These are phyloP conservation scores for Aphanomyces invadans DNA, from an alignment of 352 stramenopile genomes.

Conservation along the genomic window DNA sequence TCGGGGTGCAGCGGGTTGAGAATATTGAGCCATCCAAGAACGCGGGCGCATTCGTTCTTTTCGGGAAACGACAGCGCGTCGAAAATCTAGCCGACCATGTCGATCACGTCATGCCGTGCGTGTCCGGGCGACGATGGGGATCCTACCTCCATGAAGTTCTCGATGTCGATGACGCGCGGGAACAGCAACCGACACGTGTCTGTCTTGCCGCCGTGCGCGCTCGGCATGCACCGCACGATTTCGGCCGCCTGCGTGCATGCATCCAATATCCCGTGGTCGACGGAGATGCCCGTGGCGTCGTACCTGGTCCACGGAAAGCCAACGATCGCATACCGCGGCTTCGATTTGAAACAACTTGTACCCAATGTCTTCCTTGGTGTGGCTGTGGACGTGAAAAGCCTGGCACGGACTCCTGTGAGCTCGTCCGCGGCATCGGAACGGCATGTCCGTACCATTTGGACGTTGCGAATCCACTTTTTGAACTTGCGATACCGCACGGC, in stretches of 20 bases:
- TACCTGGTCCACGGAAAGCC: slow-evolving; percentile 38
- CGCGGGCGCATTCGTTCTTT: slow-evolving; percentile 38
- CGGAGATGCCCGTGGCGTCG: too few relatives aligned
- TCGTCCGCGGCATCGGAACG: neutral
- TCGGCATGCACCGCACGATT: slow-evolving; percentile 70
- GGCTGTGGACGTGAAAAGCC: slow-evolving; percentile 14
- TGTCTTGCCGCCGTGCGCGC: slow-evolving; percentile 40
- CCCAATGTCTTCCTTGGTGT: slow-evolving; percentile 47
- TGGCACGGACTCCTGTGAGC: too few relatives aligned
- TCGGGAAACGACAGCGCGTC: slow-evolving; percentile 42
- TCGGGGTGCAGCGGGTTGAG: slow-evolving; percentile 66
- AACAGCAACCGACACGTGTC: slow-evolving; percentile 72
- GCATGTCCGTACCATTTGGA: neutral
- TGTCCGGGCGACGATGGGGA: too few relatives aligned
- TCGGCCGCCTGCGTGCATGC: slow-evolving; percentile 39
- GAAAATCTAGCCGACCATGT: slow-evolving; percentile 42
- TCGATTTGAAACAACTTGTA: slow-evolving; percentile 80
- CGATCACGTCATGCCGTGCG: too few relatives aligned
- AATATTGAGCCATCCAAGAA: slow-evolving; percentile 74
- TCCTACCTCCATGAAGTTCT: slow-evolving; percentile 37
- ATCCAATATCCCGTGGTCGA: neutral
- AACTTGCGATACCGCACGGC: slow-evolving; percentile 14
- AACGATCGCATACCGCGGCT: slow-evolving; percentile 63
- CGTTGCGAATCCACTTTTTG: slow-evolving; percentile 6
- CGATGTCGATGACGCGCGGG: slow-evolving; percentile 59